These are phyloP conservation scores for Corynespora cassiicola DNA, from an alignment of 2,329 filamentous ascomycete genomes.

Conservation along the genomic window DNA sequence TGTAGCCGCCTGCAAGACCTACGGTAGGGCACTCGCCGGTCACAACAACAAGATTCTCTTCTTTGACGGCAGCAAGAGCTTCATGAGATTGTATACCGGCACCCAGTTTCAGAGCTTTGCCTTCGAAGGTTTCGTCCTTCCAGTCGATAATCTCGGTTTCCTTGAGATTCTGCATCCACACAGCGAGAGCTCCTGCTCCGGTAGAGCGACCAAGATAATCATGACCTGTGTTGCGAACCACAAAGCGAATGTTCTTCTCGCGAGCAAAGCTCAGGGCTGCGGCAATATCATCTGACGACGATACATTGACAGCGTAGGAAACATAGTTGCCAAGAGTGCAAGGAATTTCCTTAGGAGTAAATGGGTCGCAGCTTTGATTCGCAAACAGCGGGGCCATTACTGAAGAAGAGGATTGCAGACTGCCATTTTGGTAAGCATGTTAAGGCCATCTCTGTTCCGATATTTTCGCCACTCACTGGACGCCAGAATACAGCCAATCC, in stretches of 20 bases:
- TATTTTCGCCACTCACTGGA: too few species aligned
- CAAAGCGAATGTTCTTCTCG: conserved; percentile 31
- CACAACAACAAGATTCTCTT: conserved; percentile 4
- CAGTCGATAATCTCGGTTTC: too few species aligned
- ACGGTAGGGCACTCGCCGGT: conserved; percentile 43
- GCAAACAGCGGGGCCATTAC: conserved; percentile 31
- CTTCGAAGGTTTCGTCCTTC: conserved; percentile 14
- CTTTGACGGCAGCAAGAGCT: conserved; percentile 22
- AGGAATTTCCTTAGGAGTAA: conserved; percentile 17
- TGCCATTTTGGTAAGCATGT: too few species aligned
- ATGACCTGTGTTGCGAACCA: conserved; percentile 33
- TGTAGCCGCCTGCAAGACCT: conserved; percentile 48
- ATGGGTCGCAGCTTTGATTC: conserved; percentile 31
- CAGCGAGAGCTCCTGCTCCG: conserved; percentile 15
- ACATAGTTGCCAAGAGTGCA: conserved; percentile 31
- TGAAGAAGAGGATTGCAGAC: conserved; percentile 28
- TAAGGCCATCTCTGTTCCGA: conserved; percentile 4
- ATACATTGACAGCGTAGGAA: conserved; percentile 26
- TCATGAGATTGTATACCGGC: conserved; percentile 20
- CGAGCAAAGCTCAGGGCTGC: conserved; percentile 31
- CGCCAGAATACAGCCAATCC: too few species aligned
- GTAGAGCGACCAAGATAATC: conserved; percentile 28
- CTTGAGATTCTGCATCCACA: conserved; percentile 27
- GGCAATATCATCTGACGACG: conserved; percentile 20
- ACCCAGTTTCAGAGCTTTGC: conserved; percentile 18